A percentile compares a stretch with the other conserved stretches of the same genome.
Evolutionary conservation across 305 asterid species (phyloP).

Genomic region (Fraxinus paxiana): DNA sequence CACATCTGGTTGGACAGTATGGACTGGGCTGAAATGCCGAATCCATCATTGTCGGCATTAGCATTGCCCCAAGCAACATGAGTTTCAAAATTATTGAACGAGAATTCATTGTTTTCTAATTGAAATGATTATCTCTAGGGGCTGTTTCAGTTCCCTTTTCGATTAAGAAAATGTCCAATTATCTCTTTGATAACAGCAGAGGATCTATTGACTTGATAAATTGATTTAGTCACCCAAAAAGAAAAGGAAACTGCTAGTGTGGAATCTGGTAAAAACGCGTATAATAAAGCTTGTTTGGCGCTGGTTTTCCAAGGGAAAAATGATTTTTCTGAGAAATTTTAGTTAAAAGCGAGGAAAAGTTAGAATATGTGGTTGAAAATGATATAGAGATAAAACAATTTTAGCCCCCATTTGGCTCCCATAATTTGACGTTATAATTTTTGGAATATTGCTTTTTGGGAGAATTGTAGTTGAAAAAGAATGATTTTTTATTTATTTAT

Average conservation of each 20-base stretch:
- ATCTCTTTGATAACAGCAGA: neutral
- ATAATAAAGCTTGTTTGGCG: neutral
- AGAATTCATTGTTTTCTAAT: neutral
- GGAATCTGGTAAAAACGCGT: neutral
- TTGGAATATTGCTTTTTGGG: too few relatives aligned
- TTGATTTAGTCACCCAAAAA: neutral
- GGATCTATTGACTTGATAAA: neutral
- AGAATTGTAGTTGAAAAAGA: too few relatives aligned
- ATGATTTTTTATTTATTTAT: too few relatives aligned
- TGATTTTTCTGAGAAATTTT: neutral
- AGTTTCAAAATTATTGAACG: neutral
- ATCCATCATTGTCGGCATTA: neutral
- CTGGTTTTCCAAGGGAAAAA: neutral
- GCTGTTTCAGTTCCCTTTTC: neutral
- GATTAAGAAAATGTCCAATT: neutral
- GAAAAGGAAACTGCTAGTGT: neutral
- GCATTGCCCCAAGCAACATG: neutral
- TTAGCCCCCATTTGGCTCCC: too few relatives aligned
- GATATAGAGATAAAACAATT: too few relatives aligned
- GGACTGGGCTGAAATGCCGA: neutral
- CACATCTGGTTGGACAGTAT: neutral
- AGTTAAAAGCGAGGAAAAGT: neutral
- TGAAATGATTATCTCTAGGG: neutral
- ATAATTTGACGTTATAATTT: too few relatives aligned
- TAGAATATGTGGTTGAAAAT: neutral